Conservation (phyloP, 768 basidiomycete genomes). For the Ramaria sp. region DNA sequence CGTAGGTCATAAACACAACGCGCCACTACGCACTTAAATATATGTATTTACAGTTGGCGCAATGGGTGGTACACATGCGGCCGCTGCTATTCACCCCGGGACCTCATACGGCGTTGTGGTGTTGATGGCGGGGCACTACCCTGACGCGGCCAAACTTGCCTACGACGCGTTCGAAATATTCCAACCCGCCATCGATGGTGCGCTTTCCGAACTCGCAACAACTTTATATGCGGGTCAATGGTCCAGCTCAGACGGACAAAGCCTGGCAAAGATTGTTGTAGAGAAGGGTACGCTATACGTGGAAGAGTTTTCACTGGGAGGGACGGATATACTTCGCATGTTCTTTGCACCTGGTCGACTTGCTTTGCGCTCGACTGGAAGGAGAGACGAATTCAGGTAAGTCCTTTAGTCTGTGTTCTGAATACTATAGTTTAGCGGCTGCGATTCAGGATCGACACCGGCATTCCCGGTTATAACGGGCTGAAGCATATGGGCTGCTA, state of each 20-base stretch:
- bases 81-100: constrained; percentile 18
- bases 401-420: not conserved
- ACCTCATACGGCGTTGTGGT: constrained; percentile 20
- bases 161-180: constrained; percentile 17
- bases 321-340: constrained; percentile 13
- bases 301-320: constrained; percentile 8
- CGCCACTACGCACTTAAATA: not conserved
- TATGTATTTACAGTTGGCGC: constrained; percentile 14
- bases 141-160: constrained; percentile 15
- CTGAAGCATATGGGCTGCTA: constrained; percentile 22
- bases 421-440: not conserved
- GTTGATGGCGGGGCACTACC: constrained; percentile 16
- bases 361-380: constrained; percentile 17
- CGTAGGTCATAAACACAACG: constrained; percentile 10
- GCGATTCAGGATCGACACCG: constrained; percentile 18
- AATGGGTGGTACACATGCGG: constrained; percentile 17
- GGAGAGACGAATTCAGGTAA: constrained; percentile 23
- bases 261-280: constrained; percentile 10
- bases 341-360: constrained; percentile 14
- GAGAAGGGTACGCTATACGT: constrained; percentile 17
- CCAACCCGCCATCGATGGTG: constrained; percentile 19
- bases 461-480: constrained; percentile 19
- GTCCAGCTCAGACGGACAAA: constrained; percentile 8
- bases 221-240: constrained; percentile 18
- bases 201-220: constrained; percentile 5